These are phyloP conservation scores for Hansenula sp. DNA, from an alignment of 1,139 yeast genomes.

Conservation along the genomic window DNA sequence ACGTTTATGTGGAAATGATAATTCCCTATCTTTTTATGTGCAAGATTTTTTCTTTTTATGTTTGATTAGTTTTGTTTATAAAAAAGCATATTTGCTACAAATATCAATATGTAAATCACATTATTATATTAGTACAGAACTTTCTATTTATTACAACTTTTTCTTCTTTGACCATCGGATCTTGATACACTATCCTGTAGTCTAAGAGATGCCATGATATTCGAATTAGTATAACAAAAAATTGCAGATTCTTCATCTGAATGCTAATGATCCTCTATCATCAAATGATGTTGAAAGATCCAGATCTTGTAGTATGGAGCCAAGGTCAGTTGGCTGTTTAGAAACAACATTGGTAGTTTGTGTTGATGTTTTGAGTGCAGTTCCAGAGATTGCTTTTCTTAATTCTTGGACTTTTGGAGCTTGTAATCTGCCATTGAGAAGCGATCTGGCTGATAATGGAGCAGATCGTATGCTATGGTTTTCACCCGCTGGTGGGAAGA, in stretches of 20 bases:
- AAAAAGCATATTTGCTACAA: not conserved
- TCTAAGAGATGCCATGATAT: not conserved
- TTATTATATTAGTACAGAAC: not conserved
- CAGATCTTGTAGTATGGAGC: slow-evolving; percentile 1
- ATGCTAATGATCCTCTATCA: slow-evolving; percentile 1
- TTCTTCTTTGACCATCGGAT: not conserved
- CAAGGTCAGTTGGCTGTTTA: not conserved
- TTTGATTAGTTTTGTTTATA: no score
- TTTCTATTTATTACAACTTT: no score
- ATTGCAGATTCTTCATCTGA: not conserved
- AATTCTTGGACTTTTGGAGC: slow-evolving; percentile 46
- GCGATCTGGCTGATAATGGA: slow-evolving; percentile 22
- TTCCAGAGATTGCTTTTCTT: slow-evolving; percentile 35
- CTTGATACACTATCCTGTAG: no score
- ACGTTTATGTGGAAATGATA: no score
- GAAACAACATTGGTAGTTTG: not conserved
- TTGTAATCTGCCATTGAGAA: slow-evolving; percentile 18
- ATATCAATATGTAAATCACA: not conserved
- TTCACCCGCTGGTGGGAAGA: slow-evolving; percentile 14
- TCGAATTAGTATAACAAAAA: not conserved
- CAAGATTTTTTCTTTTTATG: no score
- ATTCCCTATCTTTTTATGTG: not conserved
- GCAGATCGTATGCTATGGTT: slow-evolving; percentile 20
- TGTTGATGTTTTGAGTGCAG: slow-evolving; percentile 4
- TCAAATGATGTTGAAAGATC: not conserved